phyloP scores from a whole-genome alignment of 2,329 filamentous ascomycete genomes.

The Beauveria sp. region DNA sequence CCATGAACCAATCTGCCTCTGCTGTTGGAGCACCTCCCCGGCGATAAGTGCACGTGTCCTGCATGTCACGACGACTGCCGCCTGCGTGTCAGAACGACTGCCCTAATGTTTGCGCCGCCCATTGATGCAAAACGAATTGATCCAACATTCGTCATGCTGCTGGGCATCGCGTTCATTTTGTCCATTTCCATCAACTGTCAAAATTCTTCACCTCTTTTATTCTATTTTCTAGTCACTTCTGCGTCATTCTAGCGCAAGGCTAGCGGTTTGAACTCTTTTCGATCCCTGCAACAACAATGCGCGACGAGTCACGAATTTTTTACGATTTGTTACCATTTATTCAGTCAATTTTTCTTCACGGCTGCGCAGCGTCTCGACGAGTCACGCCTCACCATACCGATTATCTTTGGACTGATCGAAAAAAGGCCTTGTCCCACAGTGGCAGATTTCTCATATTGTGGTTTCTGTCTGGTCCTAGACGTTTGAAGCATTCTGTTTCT shows the following conservation, averaged over 20 bases:
- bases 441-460: conserved; percentile 14
- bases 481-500: not conserved
- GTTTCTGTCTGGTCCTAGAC: conserved; percentile 19
- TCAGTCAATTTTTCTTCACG: not conserved
- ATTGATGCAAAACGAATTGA: not conserved
- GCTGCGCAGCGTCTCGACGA: conserved; percentile 8
- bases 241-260: not conserved
- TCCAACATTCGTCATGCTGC: not conserved
- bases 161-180: conserved; percentile 1
- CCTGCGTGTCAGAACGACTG: not conserved
- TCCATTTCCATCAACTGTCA: conserved; percentile 1
- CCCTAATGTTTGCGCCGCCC: conserved; percentile 4
- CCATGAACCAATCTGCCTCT: conserved; percentile 40
- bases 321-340: conserved; percentile 9
- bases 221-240: conserved; percentile 8
- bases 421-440: not conserved
- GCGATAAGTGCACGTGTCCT: conserved; percentile 22
- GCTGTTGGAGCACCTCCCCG: conserved; percentile 34
- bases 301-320: conserved; percentile 9
- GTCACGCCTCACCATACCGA: not conserved
- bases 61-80: not conserved
- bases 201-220: not conserved
- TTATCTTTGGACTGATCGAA: not conserved
- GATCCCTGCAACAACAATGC: conserved; percentile 2
- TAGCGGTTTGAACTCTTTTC: conserved; percentile 7